Percentiles rank a stretch among this genome's conserved stretches.
phyloP scores from a whole-genome alignment of 2,329 filamentous ascomycete species.

The Ophiosphaerella narmari region DNA sequence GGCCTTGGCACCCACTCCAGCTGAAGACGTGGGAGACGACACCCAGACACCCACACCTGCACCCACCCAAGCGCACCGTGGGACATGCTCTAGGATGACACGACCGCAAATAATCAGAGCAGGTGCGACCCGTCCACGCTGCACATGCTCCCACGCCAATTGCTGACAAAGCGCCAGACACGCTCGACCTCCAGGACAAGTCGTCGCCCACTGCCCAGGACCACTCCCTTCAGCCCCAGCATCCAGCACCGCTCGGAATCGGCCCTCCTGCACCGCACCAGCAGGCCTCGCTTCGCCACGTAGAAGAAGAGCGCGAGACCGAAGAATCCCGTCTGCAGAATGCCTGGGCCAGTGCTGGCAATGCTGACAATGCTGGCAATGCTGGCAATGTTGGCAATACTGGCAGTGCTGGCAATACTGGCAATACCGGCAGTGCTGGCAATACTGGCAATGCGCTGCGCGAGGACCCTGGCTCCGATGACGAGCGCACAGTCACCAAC shows the following conservation, averaged over 20 bases:
- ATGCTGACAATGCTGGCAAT: slow-evolving; percentile 47
- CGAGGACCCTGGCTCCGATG: slow-evolving; percentile 63
- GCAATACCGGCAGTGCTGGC: slow-evolving; percentile 38
- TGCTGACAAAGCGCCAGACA: slow-evolving; percentile 65
- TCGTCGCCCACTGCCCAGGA: slow-evolving; percentile 82
- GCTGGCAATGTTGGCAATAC: slow-evolving; percentile 48
- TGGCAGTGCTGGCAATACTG: slow-evolving; percentile 50
- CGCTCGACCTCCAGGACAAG: slow-evolving; percentile 90
- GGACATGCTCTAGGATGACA: slow-evolving; percentile 55
- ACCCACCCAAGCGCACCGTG: not conserved
- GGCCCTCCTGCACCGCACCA: slow-evolving; percentile 77
- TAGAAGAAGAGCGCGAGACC: slow-evolving; percentile 72
- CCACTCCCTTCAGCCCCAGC: slow-evolving; percentile 64
- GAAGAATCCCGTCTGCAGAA: slow-evolving; percentile 72
- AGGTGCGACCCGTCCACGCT: slow-evolving; percentile 45
- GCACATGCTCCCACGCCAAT: slow-evolving; percentile 3
- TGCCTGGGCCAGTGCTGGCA: slow-evolving; percentile 52
- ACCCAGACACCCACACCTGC: slow-evolving; percentile 9
- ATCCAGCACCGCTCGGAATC: slow-evolving; percentile 56
- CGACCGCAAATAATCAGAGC: slow-evolving; percentile 61
- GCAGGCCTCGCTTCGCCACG: slow-evolving; percentile 79
- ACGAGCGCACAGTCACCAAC: slow-evolving; percentile 51
- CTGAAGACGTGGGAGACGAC: slow-evolving; percentile 9
- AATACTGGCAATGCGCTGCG: slow-evolving; percentile 42
- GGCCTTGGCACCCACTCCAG: slow-evolving; percentile 23